Conservation (phyloP, 176 grass and related monocot species). For the Ensete glaucum region DNA sequence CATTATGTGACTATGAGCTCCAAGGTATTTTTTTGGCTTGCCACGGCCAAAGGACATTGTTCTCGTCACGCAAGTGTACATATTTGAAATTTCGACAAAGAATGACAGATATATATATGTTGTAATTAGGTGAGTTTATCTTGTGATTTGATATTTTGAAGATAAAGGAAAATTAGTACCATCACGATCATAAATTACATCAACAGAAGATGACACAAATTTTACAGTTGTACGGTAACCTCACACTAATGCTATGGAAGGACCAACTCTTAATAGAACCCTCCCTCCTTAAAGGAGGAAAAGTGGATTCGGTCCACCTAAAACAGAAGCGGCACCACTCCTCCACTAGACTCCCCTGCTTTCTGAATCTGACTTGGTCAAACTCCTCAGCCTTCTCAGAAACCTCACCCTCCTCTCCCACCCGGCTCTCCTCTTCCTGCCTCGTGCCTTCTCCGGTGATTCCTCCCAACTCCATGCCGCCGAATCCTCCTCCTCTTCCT, state of each 20-base stretch:
- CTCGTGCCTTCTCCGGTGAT: constrained; percentile 58
- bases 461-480: constrained; percentile 58
- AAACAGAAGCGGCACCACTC: not conserved
- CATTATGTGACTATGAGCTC: no score
- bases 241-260: not conserved
- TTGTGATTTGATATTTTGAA: no score
- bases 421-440: constrained; percentile 43
- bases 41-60: no score
- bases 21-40: no score
- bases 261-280: not conserved
- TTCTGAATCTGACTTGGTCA: constrained; percentile 90
- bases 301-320: no score
- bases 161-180: not conserved
- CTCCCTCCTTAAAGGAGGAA: no score
- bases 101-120: no score
- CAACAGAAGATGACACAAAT: not conserved
- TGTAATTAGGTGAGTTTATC: no score
- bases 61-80: no score
- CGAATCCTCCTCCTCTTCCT: constrained; percentile 45
- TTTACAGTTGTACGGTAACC: not conserved
- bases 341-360: constrained; percentile 42
- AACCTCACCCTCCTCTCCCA: constrained; percentile 87
- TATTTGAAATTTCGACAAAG: no score
- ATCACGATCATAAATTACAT: not conserved
- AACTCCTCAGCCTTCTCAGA: constrained; percentile 66